Conservation (phyloP, 2,329 filamentous ascomycete species). For the Chaetoscypha palmicola region DNA sequence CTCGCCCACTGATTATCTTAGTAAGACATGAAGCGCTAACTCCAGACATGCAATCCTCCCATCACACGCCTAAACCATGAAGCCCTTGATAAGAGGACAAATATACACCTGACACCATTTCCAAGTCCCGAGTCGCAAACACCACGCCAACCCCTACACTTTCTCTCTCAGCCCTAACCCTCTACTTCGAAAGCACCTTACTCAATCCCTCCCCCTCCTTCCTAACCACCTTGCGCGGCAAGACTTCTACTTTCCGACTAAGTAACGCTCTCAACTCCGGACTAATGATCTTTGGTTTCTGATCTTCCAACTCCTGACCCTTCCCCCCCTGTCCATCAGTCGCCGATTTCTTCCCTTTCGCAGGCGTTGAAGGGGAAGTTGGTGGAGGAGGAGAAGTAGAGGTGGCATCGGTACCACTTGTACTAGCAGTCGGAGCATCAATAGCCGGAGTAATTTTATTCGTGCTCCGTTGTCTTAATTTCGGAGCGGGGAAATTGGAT, state of each 20-base stretch:
- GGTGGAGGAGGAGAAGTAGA: background rate
- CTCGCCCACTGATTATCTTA: too few relatives aligned
- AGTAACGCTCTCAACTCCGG: slow-evolving; percentile 55
- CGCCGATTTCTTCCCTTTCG: slow-evolving; percentile 16
- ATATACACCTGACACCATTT: too few relatives aligned
- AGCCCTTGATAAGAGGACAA: too few relatives aligned
- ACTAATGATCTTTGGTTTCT: slow-evolving; percentile 47
- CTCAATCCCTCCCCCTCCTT: slow-evolving; percentile 29
- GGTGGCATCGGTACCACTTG: slow-evolving; percentile 32
- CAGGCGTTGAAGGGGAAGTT: background rate
- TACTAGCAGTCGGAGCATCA: slow-evolving; percentile 13
- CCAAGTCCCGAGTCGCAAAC: background rate
- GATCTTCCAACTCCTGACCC: slow-evolving; percentile 23
- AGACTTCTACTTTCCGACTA: slow-evolving; percentile 46
- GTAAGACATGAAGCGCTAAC: too few relatives aligned
- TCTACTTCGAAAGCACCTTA: slow-evolving; percentile 6
- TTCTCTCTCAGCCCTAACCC: background rate
- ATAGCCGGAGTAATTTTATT: slow-evolving; percentile 2
- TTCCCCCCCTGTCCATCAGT: slow-evolving; percentile 6
- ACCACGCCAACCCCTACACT: background rate
- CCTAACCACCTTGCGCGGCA: slow-evolving; percentile 29
- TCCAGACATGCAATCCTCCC: too few relatives aligned
- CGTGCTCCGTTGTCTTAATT: slow-evolving; percentile 26
- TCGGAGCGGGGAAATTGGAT: slow-evolving; percentile 66
- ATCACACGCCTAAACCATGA: too few relatives aligned